Evolutionary conservation across 805 yeast species (phyloP).

Genomic region (Metschnikowia drakensbergensis): DNA sequence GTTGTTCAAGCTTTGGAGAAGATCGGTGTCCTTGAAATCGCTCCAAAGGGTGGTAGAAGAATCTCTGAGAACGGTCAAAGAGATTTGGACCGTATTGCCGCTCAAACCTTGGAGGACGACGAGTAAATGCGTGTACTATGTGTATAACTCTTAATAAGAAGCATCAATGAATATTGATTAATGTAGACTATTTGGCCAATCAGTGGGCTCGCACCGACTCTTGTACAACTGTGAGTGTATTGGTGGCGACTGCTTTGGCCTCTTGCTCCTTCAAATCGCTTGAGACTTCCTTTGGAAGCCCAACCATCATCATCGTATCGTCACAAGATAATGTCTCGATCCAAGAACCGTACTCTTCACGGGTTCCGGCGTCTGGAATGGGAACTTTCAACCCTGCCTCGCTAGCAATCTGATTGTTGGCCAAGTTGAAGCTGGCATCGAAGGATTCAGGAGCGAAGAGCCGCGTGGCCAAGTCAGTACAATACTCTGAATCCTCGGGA

Average conservation of each 20-base stretch:
- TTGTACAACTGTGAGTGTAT: background rate
- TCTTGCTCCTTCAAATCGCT: slow-evolving; percentile 23
- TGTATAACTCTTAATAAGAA: slow-evolving; percentile 18
- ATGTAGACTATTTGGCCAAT: background rate
- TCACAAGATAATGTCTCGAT: slow-evolving; percentile 48
- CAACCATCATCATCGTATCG: slow-evolving; percentile 53
- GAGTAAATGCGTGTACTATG: slow-evolving; percentile 22
- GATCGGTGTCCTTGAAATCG: slow-evolving; percentile 93
- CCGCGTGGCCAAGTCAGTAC: slow-evolving; percentile 31
- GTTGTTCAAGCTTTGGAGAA: slow-evolving; percentile 97
- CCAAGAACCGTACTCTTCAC: slow-evolving; percentile 45
- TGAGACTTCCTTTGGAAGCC: slow-evolving; percentile 44
- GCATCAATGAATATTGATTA: slow-evolving; percentile 10
- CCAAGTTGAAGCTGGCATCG: slow-evolving; percentile 40
- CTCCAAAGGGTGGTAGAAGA: slow-evolving; percentile 99
- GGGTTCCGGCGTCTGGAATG: slow-evolving; percentile 46
- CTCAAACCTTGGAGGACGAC: slow-evolving; percentile 94
- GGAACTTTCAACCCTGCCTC: slow-evolving; percentile 18
- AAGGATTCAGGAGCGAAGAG: slow-evolving; percentile 42
- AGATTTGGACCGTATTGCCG: slow-evolving; percentile 99
- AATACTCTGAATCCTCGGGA: slow-evolving; percentile 34
- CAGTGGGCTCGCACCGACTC: background rate
- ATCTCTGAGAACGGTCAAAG: slow-evolving; percentile 99
- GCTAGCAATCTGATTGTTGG: slow-evolving; percentile 24
- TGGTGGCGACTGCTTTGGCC: slow-evolving; percentile 15